Evolutionary conservation across 805 yeast species (phyloP), one percentile per base, ranked within the genome.

Genomic region (Brettanomyces sp.): DNA sequence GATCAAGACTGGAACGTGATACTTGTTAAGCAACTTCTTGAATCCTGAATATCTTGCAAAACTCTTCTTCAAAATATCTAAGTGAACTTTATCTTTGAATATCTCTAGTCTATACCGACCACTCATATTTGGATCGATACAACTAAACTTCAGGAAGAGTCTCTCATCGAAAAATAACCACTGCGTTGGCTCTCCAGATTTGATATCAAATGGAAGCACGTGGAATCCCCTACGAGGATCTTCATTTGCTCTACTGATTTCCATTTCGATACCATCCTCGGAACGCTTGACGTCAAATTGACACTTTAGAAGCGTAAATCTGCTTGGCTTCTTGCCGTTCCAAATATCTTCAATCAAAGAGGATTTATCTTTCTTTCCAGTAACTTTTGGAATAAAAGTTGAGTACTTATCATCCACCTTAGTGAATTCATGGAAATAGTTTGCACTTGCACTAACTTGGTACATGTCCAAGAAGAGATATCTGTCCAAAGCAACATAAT

Each of bases 401-500:
- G 40, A 5, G 34, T 52, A 18, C 37, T 55, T 50, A 4, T 56
- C 51, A 36, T 59, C 59, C 8, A 60, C 13, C 5, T 46, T 51
- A 2, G 61, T 44, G 42, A 53, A 61, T 22, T 53, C 43, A 44
- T 61, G 59, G 40, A 52, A 55, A 45, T 54, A 63, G 4, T 53
- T 45, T 3, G 39, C 18, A 2, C 47, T 33, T 3, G 64, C 55
- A 5, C 63, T 57, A 5, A 59, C 53, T 36, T 30, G 42, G 40
- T 49, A 52, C 11, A 59, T 44, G 4, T 45, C 33, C 6, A 56
- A 47, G 47, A 49, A 65, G 12, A 65, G 32, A 21, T 52, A 57
- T 43, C 67, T 48, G 44, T 62, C 60, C 3, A 64, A 50, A 3
- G 57, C 55, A 6, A 57, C 25, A n/a, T 40, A 45, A 33, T 53